Conservation (phyloP, 805 yeast genomes). For the Metschnikowia kofuensis region DNA sequence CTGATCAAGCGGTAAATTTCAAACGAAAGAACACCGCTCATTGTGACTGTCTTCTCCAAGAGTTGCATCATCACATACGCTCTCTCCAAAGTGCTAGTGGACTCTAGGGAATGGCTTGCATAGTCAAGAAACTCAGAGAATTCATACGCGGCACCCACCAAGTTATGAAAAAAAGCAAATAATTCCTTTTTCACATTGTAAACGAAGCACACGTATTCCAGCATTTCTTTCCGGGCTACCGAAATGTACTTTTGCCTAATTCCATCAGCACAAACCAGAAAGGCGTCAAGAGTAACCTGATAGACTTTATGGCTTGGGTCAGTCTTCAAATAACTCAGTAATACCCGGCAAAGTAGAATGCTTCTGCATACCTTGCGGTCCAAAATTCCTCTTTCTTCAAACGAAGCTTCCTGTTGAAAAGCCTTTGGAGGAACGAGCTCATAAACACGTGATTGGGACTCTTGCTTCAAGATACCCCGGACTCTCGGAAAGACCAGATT, state of each 20-base stretch:
- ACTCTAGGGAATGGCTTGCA: neutral
- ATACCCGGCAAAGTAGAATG: neutral
- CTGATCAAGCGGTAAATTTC: neutral
- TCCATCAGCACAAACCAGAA: neutral
- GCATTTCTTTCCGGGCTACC: neutral
- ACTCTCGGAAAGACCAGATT: too few relatives aligned
- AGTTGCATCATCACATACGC: neutral
- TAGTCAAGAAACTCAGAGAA: slow-evolving; percentile 3
- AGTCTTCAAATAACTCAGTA: neutral
- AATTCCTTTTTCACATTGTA: neutral
- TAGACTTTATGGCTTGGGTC: neutral
- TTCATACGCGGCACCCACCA: neutral
- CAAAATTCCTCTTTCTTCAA: too few relatives aligned
- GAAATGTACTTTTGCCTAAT: neutral
- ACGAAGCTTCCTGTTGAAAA: too few relatives aligned
- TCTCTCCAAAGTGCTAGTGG: neutral
- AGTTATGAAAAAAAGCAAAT: neutral
- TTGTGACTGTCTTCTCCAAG: neutral
- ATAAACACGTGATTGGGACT: too few relatives aligned
- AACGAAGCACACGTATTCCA: neutral
- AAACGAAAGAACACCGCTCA: neutral
- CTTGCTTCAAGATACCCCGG: too few relatives aligned
- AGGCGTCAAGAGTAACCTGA: neutral
- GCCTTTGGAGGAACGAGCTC: too few relatives aligned
- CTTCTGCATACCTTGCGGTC: too few relatives aligned